Evolutionary conservation across 2,329 filamentous ascomycete genomes (phyloP), one percentile per base, ranked within the genome.

Genomic region (Pseudocercospora ulei): DNA sequence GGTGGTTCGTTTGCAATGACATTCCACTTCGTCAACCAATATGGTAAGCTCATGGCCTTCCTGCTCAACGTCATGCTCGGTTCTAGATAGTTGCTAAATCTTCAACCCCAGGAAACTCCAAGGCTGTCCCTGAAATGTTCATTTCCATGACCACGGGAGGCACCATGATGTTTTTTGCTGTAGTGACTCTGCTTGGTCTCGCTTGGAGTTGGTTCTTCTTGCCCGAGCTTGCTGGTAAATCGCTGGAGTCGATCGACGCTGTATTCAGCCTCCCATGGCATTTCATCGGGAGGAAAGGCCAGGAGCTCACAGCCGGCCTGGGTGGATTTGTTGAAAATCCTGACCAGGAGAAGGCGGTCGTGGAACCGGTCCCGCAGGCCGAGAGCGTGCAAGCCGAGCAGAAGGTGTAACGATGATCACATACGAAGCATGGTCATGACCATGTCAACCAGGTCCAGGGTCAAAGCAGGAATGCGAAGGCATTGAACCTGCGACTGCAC

Each of bases 81-180:
- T n/a, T n/a, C n/a, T n/a, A 24, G 16, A 3, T 13, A 14, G 18
- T 13, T 13, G 22, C 18, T 37, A n/a, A 19, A n/a, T n/a, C n/a
- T n/a, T n/a, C n/a, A n/a, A n/a, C n/a, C n/a, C n/a, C n/a, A n/a
- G n/a, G n/a, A n/a, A 85, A 82, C 64, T 71, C 75, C 1, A 77
- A 82, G 22, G 80, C 82, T 0, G 77, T 85, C 0, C 82, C 81
- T 1, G 43, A 76, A 48, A 83, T 86, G 80, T 72, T 87, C 28
- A 66, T 86, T 59, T 25, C 36, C 2, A 66, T 74, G 56, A 66
- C 64, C 0, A 65, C 64, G 16, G 73, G 70, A 43, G 82, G 82
- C 0, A 86, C 82, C 0, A 87, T 87, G 65, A 78, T 80, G 72
- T 82, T 78, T 63, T 87, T 86, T 59, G 69, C 72, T 0, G 73